phyloP scores from a whole-genome alignment of 1,284 basidiomycete species.

The Ceratobasidium sp. region DNA sequence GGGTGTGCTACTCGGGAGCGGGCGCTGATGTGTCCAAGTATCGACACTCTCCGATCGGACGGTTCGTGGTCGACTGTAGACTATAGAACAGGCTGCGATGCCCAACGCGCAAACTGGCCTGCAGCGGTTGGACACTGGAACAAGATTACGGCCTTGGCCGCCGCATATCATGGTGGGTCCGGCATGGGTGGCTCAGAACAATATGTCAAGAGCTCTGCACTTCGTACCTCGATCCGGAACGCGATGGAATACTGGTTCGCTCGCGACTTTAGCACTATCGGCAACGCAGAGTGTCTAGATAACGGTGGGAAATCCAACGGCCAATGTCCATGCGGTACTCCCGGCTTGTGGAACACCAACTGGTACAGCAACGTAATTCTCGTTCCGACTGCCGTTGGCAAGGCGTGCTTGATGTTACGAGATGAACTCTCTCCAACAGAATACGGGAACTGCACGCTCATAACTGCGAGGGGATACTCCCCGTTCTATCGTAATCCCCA shows the following conservation, averaged over 20 bases:
- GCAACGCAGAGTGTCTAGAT: constrained; percentile 56
- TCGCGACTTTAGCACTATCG: constrained; percentile 61
- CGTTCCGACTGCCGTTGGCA: not conserved
- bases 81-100: constrained; percentile 65
- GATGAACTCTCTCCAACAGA: constrained; percentile 10
- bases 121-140: constrained; percentile 64
- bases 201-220: constrained; percentile 53
- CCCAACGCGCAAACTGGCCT: constrained; percentile 70
- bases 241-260: constrained; percentile 72
- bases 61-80: constrained; percentile 55
- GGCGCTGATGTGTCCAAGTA: not conserved
- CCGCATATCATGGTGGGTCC: constrained; percentile 61
- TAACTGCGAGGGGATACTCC: constrained; percentile 56
- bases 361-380: constrained; percentile 56
- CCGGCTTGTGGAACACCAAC: constrained; percentile 70
- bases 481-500: constrained; percentile 53
- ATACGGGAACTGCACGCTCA: constrained; percentile 29
- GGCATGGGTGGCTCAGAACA: constrained; percentile 43
- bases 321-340: constrained; percentile 61
- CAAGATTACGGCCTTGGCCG: constrained; percentile 61
- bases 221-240: constrained; percentile 55
- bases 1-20: not conserved
- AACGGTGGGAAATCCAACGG: constrained; percentile 55
- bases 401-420: constrained; percentile 17
- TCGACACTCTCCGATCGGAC: not conserved